Conservation (phyloP, 2,329 filamentous ascomycete genomes). For the Pyrenophora graminea region DNA sequence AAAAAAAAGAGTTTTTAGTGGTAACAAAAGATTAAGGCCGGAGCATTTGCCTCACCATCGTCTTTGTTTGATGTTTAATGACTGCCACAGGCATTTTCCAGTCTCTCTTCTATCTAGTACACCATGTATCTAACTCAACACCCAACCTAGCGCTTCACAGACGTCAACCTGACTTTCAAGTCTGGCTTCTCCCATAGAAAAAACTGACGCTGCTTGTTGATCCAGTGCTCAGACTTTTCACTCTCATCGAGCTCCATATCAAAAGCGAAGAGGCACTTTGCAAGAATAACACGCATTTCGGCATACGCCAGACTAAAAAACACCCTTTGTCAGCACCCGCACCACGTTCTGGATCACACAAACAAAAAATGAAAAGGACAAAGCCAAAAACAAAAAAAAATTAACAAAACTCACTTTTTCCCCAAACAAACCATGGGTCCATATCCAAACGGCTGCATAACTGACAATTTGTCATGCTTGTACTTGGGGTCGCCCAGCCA, state of each 20-base stretch:
- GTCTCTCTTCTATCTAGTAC: too few relatives aligned
- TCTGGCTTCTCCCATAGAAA: slow-evolving; percentile 41
- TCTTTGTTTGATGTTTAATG: too few relatives aligned
- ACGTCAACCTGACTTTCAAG: slow-evolving; percentile 32
- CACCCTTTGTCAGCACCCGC: slow-evolving; percentile 2
- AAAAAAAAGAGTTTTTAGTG: too few relatives aligned
- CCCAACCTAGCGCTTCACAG: slow-evolving; percentile 13
- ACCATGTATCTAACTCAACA: too few relatives aligned
- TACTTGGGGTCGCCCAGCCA: slow-evolving; percentile 47
- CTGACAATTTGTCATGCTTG: slow-evolving; percentile 37
- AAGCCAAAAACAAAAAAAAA: neutral
- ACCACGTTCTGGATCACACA: too few relatives aligned
- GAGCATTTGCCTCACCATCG: too few relatives aligned
- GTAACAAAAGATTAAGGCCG: too few relatives aligned
- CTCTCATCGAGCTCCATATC: slow-evolving; percentile 30
- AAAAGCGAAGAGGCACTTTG: slow-evolving; percentile 31
- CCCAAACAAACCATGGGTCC: slow-evolving; percentile 35
- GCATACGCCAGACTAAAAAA: slow-evolving; percentile 26
- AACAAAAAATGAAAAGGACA: too few relatives aligned
- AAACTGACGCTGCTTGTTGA: slow-evolving; percentile 36
- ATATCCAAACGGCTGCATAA: slow-evolving; percentile 34
- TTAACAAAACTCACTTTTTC: slow-evolving; percentile 36
- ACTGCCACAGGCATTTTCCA: too few relatives aligned
- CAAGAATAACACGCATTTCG: slow-evolving; percentile 36
- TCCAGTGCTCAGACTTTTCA: slow-evolving; percentile 43